Evolutionary conservation across 371 early-diverging fungal species (phyloP).

Genomic region (Furculomyces boomerangus): DNA sequence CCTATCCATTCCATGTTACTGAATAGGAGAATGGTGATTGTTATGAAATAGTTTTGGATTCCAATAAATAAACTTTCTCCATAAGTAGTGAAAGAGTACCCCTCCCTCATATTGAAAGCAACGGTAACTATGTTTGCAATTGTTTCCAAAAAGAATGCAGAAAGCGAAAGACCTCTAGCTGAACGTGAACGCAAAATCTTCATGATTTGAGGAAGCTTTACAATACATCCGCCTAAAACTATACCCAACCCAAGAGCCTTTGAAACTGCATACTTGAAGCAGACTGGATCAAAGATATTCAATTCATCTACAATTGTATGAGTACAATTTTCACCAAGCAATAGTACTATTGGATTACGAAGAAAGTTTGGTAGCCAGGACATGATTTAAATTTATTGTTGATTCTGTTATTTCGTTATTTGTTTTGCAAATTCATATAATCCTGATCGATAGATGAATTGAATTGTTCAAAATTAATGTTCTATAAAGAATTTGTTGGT

Average conservation of each 20-base stretch:
- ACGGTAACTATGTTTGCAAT: constrained; percentile 52
- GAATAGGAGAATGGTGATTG: constrained; percentile 49
- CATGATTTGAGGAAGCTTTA: constrained; percentile 90
- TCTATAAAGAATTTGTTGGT: too few relatives aligned
- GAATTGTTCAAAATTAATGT: too few relatives aligned
- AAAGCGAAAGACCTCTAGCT: constrained; percentile 60
- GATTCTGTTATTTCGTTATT: too few relatives aligned
- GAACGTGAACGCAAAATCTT: constrained; percentile 61
- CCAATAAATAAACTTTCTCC: constrained; percentile 71
- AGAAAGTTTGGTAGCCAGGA: constrained; percentile 18
- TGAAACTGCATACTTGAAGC: constrained; percentile 64
- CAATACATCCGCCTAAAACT: constrained; percentile 67
- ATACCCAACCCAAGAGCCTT: constrained; percentile 86
- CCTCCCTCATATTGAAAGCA: constrained; percentile 63
- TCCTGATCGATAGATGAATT: too few relatives aligned
- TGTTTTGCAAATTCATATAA: too few relatives aligned
- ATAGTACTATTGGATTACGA: constrained; percentile 30
- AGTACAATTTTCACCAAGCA: constrained; percentile 55
- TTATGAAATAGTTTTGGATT: constrained; percentile 58
- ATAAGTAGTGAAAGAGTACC: constrained; percentile 81
- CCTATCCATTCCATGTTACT: constrained; percentile 20
- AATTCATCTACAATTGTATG: constrained; percentile 41
- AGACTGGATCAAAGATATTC: constrained; percentile 39
- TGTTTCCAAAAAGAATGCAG: constrained; percentile 68
- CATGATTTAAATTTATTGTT: constrained; percentile 2